A percentile compares a stretch with the other conserved stretches of the same genome.
Evolutionary conservation across 208 protist species (phyloP).

Genomic region (Phytomonas francai): DNA sequence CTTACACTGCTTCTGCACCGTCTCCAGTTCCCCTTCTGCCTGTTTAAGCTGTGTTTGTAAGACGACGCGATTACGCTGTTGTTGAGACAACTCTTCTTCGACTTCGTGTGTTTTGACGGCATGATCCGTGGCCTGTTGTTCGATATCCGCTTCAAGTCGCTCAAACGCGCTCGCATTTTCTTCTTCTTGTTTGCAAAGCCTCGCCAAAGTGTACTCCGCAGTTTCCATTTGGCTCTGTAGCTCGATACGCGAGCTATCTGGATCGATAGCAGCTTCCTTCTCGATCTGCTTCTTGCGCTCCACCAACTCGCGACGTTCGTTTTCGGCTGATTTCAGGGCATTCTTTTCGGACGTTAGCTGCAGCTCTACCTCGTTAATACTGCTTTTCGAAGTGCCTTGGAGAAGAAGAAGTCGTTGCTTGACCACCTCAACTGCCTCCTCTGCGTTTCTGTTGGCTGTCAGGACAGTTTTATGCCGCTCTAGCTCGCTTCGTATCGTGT

Average conservation of each 20-base stretch:
- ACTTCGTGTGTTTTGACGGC: conserved; percentile 40
- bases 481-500: conserved; percentile 30
- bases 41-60: conserved; percentile 25
- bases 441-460: conserved; percentile 43
- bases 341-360: conserved; percentile 24
- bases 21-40: conserved; percentile 23
- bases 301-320: conserved; percentile 17
- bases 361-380: conserved; percentile 26
- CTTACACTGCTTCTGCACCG: conserved; percentile 31
- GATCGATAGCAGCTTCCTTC: conserved; percentile 27
- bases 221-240: conserved; percentile 49
- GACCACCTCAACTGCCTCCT: conserved; percentile 37
- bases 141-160: conserved; percentile 64
- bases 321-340: conserved; percentile 23
- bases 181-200: conserved; percentile 42
- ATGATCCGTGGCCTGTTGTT: conserved; percentile 49
- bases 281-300: conserved; percentile 29
- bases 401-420: conserved; percentile 40
- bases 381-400: conserved; percentile 14
- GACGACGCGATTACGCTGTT: conserved; percentile 27
- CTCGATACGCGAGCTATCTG: conserved; percentile 23
- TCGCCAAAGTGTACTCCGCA: conserved; percentile 30
- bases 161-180: conserved; percentile 56
- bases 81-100: conserved; percentile 49
- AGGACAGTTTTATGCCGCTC: conserved; percentile 31